Evolutionary conservation across 495 filamentous ascomycete genomes (phyloP).

Genomic region (Filosporella fistucella): DNA sequence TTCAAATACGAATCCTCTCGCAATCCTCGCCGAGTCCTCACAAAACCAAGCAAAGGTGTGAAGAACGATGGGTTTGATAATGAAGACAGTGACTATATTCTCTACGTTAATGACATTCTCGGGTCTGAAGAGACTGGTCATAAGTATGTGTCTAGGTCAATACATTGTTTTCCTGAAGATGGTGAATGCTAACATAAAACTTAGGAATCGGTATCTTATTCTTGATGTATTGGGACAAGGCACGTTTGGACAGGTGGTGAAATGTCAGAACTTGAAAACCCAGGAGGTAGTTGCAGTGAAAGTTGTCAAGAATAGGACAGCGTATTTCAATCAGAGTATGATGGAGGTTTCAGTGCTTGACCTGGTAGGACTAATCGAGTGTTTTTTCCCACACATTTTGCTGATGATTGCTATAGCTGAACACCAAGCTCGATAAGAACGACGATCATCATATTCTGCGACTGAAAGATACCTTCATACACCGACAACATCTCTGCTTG

Average conservation of each 20-base stretch:
- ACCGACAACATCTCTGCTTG: constrained; percentile 93
- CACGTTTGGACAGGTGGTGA: constrained; percentile 99
- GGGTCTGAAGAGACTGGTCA: constrained; percentile 97
- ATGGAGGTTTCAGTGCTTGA: constrained; percentile 99
- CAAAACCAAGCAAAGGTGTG: constrained; percentile 97
- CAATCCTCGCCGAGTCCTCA: constrained; percentile 92
- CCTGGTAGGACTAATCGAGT: constrained; percentile 54
- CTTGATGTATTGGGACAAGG: constrained; percentile 97
- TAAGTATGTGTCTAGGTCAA: constrained; percentile 59
- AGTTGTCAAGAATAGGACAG: constrained; percentile 98
- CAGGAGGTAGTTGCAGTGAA: constrained; percentile 99
- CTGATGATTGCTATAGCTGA: constrained; percentile 55
- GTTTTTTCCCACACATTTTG: neutral
- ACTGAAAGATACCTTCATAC: constrained; percentile 97
- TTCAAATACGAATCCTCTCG: constrained; percentile 99
- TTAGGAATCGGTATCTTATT: constrained; percentile 94
- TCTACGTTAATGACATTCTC: constrained; percentile 98
- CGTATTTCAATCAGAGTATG: constrained; percentile 99
- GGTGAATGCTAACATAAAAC: constrained; percentile 18
- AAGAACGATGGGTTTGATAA: constrained; percentile 99
- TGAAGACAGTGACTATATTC: constrained; percentile 98
- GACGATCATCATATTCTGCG: constrained; percentile 97
- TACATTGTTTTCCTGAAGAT: constrained; percentile 13
- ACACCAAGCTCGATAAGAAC: constrained; percentile 98
- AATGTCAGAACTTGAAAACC: constrained; percentile 97